Conservation (phyloP, 345 rosid species). For the Linum lewisii region DNA sequence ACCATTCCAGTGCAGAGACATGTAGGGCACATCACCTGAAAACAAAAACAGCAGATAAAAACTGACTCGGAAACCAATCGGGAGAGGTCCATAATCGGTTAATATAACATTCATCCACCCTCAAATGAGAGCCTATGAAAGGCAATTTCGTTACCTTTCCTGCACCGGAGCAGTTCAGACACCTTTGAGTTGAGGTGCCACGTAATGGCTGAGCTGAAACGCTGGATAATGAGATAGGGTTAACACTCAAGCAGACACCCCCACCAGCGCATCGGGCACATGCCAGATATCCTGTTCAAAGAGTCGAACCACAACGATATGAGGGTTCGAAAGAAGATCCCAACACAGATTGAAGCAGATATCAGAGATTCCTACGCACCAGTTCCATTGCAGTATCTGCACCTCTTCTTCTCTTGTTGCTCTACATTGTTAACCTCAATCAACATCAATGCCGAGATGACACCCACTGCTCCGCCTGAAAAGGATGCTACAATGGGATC, state of each 20-base stretch:
- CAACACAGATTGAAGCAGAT: neutral
- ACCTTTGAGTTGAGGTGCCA: constrained; percentile 54
- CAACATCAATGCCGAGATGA: constrained; percentile 90
- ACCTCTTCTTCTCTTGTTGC: constrained; percentile 88
- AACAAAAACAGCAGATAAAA: neutral
- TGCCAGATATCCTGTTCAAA: constrained; percentile 71
- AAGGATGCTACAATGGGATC: constrained; percentile 96
- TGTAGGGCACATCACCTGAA: constrained; percentile 87
- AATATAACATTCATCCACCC: no score
- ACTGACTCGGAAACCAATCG: no score
- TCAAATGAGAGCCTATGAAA: no score
- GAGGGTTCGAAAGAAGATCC: neutral
- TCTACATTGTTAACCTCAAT: constrained; percentile 85
- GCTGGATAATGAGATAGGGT: constrained; percentile 43
- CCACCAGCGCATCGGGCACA: constrained; percentile 88
- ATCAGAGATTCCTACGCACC: constrained; percentile 34
- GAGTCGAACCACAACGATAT: neutral
- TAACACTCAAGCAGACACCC: constrained; percentile 54
- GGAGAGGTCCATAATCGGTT: neutral
- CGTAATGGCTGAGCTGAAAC: constrained; percentile 38
- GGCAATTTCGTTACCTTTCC: constrained; percentile 53
- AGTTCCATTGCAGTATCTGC: constrained; percentile 88
- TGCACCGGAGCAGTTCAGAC: constrained; percentile 81
- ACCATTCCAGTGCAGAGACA: constrained; percentile 81
- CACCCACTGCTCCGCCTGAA: constrained; percentile 96